Base-by-base conservation (phyloP, 1,284 basidiomycete species). In the Phenoliferia sp. region DNA sequence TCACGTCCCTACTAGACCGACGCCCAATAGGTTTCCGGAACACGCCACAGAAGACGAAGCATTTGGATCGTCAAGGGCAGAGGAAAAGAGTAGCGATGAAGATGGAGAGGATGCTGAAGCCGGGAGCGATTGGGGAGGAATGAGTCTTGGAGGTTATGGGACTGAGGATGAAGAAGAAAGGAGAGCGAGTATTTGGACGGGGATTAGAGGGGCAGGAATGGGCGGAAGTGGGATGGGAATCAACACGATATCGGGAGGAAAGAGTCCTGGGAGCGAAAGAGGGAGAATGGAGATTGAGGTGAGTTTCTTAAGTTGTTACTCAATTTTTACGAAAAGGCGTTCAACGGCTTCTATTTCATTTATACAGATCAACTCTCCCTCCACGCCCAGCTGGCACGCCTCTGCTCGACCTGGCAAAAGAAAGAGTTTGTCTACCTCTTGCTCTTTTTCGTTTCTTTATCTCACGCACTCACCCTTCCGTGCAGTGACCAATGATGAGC, bases 341-440 rank as follows among this genome's bases (percentile, higher is more conserved):
- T 52, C 28, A 54, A 9, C 26, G 10, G 0, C 31, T 33, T 0
- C 35, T 29, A 5, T 4, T 29, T 56, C 55, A 32, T 26, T 35
- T 48, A 31, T 48, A 3, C 67, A 63, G 48, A 64, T 64, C 28
- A 64, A 62, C 22, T 52, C 59, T 3, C 68, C 70, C 1, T 63
- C 65, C 16, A 69, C 70, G 15, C 70, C 70, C 3, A 64, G 61
- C 3, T 63, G 68, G 33, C 34, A 60, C 15, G 48, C 65, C 7
- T 36, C 56, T 1, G 44, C 65, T 0, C 36, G 71, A 9, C 67
- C 67, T 0, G 67, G 69, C 17, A 73, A 73, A 44, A 65, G 71
- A n/a, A 73, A 73, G 64, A 65, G 71, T 73, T 52, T 22, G 69
- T 55, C n/a, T n/a, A n/a, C n/a, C n/a, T n/a, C n/a, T n/a, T n/a